Evolutionary conservation across 805 yeast species (phyloP).

Genomic region (Lipomyces spencermartinsiae): DNA sequence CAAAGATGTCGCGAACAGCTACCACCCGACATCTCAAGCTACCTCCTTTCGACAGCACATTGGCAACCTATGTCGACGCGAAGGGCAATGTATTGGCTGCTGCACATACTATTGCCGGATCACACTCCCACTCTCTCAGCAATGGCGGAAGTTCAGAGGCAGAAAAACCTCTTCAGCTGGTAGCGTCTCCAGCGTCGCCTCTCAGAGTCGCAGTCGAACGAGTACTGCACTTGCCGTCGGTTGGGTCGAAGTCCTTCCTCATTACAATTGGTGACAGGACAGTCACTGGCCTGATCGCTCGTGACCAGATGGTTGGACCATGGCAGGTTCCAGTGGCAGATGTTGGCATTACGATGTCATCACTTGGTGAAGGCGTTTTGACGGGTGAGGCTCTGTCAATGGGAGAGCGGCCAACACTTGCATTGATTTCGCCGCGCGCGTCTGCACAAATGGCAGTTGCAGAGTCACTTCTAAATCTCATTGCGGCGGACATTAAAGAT

Average conservation of each 20-base stretch:
- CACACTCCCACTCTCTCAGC: conserved; percentile 9
- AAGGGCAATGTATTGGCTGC: conserved; percentile 13
- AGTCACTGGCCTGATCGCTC: conserved; percentile 94
- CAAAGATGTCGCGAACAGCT: conserved; percentile 86
- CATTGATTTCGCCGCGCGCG: conserved; percentile 84
- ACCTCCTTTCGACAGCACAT: conserved; percentile 44
- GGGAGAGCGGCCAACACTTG: conserved; percentile 95
- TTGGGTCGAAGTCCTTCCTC: conserved; percentile 91
- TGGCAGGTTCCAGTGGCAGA: conserved; percentile 99
- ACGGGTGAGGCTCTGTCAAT: conserved; percentile 98
- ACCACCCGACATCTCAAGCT: conserved; percentile 62
- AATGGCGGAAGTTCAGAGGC: conserved; percentile 14
- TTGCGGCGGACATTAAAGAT: conserved; percentile 85
- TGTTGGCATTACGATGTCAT: conserved; percentile 93
- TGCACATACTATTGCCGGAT: not conserved
- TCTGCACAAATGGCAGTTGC: conserved; percentile 96
- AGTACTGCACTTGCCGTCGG: conserved; percentile 88
- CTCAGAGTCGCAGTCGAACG: conserved; percentile 67
- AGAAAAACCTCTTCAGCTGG: conserved; percentile 16
- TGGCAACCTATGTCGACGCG: conserved; percentile 42
- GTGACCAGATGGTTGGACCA: conserved; percentile 99
- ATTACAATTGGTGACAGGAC: conserved; percentile 98
- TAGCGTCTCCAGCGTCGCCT: conserved; percentile 29
- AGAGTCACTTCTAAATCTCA: conserved; percentile 84
- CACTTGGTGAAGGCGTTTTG: conserved; percentile 74